Conservation (phyloP, 352 stramenopile genomes). For the Phytophthora ohioensis region DNA sequence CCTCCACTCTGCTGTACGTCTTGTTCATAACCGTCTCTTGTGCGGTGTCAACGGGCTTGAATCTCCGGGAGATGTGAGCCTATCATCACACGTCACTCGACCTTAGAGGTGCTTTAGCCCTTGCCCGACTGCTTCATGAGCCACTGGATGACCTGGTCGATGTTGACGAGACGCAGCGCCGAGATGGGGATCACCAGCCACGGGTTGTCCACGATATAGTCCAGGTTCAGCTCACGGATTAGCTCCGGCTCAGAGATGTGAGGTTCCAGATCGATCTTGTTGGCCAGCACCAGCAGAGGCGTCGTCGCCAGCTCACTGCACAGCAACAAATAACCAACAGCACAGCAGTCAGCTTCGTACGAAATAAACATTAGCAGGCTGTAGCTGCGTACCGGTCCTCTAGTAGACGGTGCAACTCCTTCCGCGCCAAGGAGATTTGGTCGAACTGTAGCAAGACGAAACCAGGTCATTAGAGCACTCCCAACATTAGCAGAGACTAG, state of each 20-base stretch:
- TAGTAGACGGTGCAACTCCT: slow-evolving; percentile 93
- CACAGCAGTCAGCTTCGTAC: slow-evolving; percentile 14
- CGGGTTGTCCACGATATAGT: slow-evolving; percentile 99
- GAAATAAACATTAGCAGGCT: background rate
- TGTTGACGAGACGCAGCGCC: slow-evolving; percentile 96
- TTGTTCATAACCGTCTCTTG: slow-evolving; percentile 30
- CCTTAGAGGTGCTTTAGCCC: slow-evolving; percentile 56
- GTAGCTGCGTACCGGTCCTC: slow-evolving; percentile 90
- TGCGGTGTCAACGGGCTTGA: slow-evolving; percentile 6
- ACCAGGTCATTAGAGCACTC: slow-evolving; percentile 8
- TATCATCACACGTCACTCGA: slow-evolving; percentile 6
- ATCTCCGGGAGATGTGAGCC: slow-evolving; percentile 11
- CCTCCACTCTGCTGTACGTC: slow-evolving; percentile 20
- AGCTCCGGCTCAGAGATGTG: slow-evolving; percentile 92
- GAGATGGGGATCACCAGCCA: slow-evolving; percentile 99
- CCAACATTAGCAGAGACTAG: background rate
- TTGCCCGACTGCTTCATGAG: slow-evolving; percentile 95
- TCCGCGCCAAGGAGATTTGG: slow-evolving; percentile 95
- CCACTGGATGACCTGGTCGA: slow-evolving; percentile 98
- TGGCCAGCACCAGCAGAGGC: slow-evolving; percentile 96
- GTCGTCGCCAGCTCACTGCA: slow-evolving; percentile 89
- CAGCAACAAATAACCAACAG: slow-evolving; percentile 10
- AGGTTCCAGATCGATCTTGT: slow-evolving; percentile 99
- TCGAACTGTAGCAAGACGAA: slow-evolving; percentile 69
- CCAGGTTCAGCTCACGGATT: slow-evolving; percentile 96